phyloP scores from a whole-genome alignment of 2,329 filamentous ascomycete species.

The Fusarium scirpi region DNA sequence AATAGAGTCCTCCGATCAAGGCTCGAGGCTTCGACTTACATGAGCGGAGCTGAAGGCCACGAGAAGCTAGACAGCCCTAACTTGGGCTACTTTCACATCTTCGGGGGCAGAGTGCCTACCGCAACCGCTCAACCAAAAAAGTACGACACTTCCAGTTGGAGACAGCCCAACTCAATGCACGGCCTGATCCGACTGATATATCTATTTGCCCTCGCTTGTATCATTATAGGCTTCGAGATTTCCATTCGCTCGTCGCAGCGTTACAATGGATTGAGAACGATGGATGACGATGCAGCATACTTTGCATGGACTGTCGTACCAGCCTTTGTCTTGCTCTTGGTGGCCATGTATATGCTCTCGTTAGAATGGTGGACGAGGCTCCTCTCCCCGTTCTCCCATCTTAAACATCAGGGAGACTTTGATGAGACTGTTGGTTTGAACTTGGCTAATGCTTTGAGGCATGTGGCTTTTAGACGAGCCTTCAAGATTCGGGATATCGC shows the following conservation, averaged over 20 bases:
- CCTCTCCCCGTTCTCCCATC: conserved; percentile 51
- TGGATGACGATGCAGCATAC: conserved; percentile 48
- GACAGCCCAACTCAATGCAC: conserved; percentile 50
- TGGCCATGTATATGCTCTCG: conserved; percentile 49
- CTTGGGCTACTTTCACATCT: conserved; percentile 45
- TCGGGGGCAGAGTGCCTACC: conserved; percentile 42
- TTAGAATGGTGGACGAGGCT: conserved; percentile 51
- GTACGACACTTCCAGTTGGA: conserved; percentile 46
- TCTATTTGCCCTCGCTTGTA: conserved; percentile 43
- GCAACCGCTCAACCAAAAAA: conserved; percentile 18
- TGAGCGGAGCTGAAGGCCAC: conserved; percentile 53
- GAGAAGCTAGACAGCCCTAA: conserved; percentile 47
- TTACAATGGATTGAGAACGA: conserved; percentile 49
- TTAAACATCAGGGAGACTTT: conserved; percentile 47
- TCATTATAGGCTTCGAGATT: conserved; percentile 53
- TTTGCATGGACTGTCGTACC: conserved; percentile 54
- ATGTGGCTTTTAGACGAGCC: conserved; percentile 46
- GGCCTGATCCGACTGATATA: conserved; percentile 47
- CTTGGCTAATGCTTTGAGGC: conserved; percentile 49
- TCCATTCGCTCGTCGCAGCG: conserved; percentile 49
- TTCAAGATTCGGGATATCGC: conserved; percentile 45
- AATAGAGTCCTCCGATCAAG: conserved; percentile 44
- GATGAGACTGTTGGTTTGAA: conserved; percentile 49
- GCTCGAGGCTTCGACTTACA: conserved; percentile 48
- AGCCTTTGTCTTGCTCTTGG: conserved; percentile 45